Conservation (phyloP, 768 basidiomycete species). For the Podaxis rugospora region DNA sequence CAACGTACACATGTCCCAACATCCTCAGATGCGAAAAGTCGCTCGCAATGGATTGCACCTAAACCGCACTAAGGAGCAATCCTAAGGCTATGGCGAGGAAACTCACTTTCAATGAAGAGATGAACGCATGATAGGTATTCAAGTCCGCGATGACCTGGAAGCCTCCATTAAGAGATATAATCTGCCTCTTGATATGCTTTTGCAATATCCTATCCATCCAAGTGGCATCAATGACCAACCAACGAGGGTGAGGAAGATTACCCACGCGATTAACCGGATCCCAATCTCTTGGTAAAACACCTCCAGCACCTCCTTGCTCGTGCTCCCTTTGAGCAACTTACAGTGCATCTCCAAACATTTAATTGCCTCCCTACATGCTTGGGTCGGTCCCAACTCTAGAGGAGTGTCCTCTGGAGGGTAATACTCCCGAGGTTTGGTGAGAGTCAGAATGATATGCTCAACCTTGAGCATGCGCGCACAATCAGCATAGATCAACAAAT, state of each 20-base stretch:
- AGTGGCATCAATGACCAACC: background rate
- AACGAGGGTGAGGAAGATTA: conserved; percentile 13
- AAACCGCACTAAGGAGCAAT: background rate
- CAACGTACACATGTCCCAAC: conserved; percentile 95
- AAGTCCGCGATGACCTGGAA: conserved; percentile 96
- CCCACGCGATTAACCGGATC: conserved; percentile 78
- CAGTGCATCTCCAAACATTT: conserved; percentile 88
- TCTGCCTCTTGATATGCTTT: conserved; percentile 95
- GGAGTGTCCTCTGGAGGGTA: conserved; percentile 80
- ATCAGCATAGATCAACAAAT: background rate
- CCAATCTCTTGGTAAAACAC: conserved; percentile 99
- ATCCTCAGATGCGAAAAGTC: conserved; percentile 96
- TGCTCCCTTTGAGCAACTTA: conserved; percentile 85
- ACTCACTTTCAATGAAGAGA: conserved; percentile 75
- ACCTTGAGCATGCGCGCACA: conserved; percentile 51
- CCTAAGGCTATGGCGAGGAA: background rate
- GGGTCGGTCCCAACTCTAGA: conserved; percentile 81
- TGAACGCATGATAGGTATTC: conserved; percentile 89
- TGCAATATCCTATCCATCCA: conserved; percentile 72
- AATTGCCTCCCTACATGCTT: conserved; percentile 87
- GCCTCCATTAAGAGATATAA: conserved; percentile 90
- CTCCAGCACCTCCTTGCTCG: conserved; percentile 93
- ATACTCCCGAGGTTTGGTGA: conserved; percentile 84
- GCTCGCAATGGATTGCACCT: conserved; percentile 75
- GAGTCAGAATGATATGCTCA: conserved; percentile 84